Evolutionary conservation across 1,284 basidiomycete genomes (phyloP), one percentile per base, ranked within the genome.

Genomic region (Schizophyllum commune): DNA sequence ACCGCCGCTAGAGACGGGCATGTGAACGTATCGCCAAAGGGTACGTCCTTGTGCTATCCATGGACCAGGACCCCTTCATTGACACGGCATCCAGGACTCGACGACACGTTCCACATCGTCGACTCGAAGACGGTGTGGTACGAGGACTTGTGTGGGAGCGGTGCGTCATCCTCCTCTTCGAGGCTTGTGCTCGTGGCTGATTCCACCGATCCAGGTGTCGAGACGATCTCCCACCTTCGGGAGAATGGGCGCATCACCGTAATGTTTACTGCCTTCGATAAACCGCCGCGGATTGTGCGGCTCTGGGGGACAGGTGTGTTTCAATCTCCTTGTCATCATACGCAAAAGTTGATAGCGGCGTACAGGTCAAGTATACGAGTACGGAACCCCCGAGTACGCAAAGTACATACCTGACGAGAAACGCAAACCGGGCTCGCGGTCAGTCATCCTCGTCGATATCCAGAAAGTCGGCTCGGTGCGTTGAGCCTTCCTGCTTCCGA

Each of bases 161-260:
- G 83, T 83, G 60, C 54, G 78, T 72, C 7, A 39, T 13, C n/a
- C n/a, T n/a, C n/a, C n/a, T n/a, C n/a, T n/a, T n/a, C n/a, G n/a
- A n/a, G n/a, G n/a, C n/a, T n/a, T 57, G 52, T 32, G 13, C 21
- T 57, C 32, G 32, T 34, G 13, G 5, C 9, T 55, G 22, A 57
- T 22, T 61, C 22, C 32, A 21, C 19, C 20, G 20, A 22, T 58
- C 17, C 56, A 85, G 83, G 83, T 21, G 72, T 79, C 17, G 84
- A 85, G 65, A 86, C 83, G 0, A 78, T 84, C n/a, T 72, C 83
- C 0, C 83, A 86, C 63, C 68, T 85, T 32, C 77, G 80, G 5
- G 83, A 85, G 67, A 86, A 85, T 63, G 77, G 77, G 1, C 73
- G 83, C 7, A 77, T 85, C 5, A 84, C 83, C 0, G 72, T 85